phyloP scores from a whole-genome alignment of 139 green algal genomes.

The Yamagishiella unicocca region DNA sequence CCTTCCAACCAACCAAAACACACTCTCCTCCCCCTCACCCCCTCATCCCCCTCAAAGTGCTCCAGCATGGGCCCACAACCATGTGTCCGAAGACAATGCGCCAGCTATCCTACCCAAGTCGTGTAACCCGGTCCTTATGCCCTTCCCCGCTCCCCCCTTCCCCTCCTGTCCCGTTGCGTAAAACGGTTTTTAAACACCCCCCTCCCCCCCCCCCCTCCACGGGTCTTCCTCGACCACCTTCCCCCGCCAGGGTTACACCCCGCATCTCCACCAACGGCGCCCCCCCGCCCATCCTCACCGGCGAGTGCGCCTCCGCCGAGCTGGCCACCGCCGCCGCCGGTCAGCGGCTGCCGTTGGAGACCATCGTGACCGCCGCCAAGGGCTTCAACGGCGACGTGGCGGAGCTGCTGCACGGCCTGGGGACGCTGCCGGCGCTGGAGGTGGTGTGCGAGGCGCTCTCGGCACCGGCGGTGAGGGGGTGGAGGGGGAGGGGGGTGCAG shows the following conservation, averaged over 20 bases:
- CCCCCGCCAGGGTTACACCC: not conserved
- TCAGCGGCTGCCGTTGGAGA: constrained; percentile 38
- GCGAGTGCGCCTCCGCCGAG: not conserved
- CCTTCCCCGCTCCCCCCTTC: too few relatives aligned
- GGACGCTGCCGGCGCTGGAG: constrained; percentile 36
- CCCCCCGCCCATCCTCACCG: constrained; percentile 21
- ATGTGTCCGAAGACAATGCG: too few relatives aligned
- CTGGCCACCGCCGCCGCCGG: constrained; percentile 12
- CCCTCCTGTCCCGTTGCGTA: too few relatives aligned
- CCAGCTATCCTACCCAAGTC: too few relatives aligned
- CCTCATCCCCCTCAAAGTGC: too few relatives aligned
- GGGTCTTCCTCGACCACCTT: not conserved
- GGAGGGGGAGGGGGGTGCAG: too few relatives aligned
- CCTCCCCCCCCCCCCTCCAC: not conserved
- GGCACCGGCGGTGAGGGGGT: constrained; percentile 10
- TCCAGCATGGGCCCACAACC: too few relatives aligned
- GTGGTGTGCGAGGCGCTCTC: constrained; percentile 38
- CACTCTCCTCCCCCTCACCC: too few relatives aligned
- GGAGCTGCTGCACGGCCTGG: constrained; percentile 42
- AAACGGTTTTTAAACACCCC: not conserved
- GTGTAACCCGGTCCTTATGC: too few relatives aligned
- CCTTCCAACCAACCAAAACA: too few relatives aligned
- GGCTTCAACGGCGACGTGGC: constrained; percentile 39
- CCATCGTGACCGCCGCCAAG: constrained; percentile 38
- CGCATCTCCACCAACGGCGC: not conserved